phyloP scores from a whole-genome alignment of 2,329 filamentous ascomycete genomes.

The Xylaria sp. region DNA sequence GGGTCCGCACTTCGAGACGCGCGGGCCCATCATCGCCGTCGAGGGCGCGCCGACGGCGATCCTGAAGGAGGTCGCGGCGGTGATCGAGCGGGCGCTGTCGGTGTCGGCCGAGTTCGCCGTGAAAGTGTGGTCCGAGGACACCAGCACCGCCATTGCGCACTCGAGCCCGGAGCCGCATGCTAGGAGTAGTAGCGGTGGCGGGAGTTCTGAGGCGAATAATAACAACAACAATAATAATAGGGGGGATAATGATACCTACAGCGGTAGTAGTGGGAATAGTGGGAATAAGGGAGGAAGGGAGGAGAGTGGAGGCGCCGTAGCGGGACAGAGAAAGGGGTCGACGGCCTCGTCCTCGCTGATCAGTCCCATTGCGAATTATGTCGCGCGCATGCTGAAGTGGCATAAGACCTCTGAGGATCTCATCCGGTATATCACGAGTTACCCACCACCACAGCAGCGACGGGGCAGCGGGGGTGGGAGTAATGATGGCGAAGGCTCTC shows the following conservation, averaged over 20 bases:
- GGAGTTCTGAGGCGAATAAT: conserved; percentile 6
- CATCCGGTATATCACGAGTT: conserved; percentile 59
- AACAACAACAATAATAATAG: neutral
- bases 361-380: conserved; percentile 67
- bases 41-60: conserved; percentile 75
- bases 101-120: conserved; percentile 59
- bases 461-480: neutral
- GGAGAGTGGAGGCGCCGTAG: conserved; percentile 5
- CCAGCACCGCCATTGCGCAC: conserved; percentile 35
- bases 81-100: conserved; percentile 72
- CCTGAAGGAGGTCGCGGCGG: conserved; percentile 67
- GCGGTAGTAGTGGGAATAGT: neutral
- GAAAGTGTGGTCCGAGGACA: conserved; percentile 57
- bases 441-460: conserved; percentile 26
- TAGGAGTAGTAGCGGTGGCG: neutral
- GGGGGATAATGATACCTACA: neutral
- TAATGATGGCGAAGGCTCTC: neutral
- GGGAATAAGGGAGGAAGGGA: conserved; percentile 11
- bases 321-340: neutral
- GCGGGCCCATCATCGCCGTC: conserved; percentile 85
- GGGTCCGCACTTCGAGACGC: conserved; percentile 54
- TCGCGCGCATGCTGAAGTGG: conserved; percentile 77
- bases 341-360: conserved; percentile 41
- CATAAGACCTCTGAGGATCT: conserved; percentile 80
- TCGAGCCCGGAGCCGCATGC: conserved; percentile 37